Evolutionary conservation across 2,329 filamentous ascomycete species (phyloP), one percentile per base, ranked within the genome.

Genomic region (Penicillium digitatum): DNA sequence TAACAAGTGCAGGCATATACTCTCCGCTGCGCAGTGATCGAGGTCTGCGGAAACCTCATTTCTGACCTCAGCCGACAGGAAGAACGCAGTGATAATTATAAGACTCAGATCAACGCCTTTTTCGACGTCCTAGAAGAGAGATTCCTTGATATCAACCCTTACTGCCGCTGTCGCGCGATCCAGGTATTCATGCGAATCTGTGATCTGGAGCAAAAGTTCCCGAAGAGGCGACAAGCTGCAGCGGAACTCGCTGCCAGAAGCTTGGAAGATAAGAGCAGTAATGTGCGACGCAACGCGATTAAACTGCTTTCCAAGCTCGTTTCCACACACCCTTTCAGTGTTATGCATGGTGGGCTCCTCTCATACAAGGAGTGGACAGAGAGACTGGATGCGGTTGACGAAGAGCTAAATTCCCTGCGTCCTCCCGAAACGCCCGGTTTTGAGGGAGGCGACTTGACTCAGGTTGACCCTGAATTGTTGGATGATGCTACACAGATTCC

Each of bases 191-290:
- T 89, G 75, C 93, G 87, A 69, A 82, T 99, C 12, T 96, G 92
- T 66, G 91, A 96, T 54, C 81, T 97, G n/a, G 90, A 96, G 44
- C 90, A 93, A 61, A 97, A 97, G 70, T 96, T 95, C 66, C 90
- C 92, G 35, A 96, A 96, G 75, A 83, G 92, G 52, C 82, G 94
- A 57, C 92, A 96, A 71, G 88, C 83, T 68, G 93, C 88, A 4
- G 89, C 93, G 1, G 90, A 96, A 70, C 79, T 96, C 26, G 92
- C 94, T 1, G 87, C 89, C 54, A 84, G 89, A 64, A 97, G 93
- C 72, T 79, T 99, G 3, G 90, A 96, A 72, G 95, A 99, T 76
- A 97, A 95, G 80, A 97, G 93, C 76, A 99, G 94, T 74, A 95
- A 97, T 66, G 94, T 99, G 31, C 84, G 94, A 58, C 84, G 92